Conservation (phyloP, 768 basidiomycete species). For the Mycena vulgaris region DNA sequence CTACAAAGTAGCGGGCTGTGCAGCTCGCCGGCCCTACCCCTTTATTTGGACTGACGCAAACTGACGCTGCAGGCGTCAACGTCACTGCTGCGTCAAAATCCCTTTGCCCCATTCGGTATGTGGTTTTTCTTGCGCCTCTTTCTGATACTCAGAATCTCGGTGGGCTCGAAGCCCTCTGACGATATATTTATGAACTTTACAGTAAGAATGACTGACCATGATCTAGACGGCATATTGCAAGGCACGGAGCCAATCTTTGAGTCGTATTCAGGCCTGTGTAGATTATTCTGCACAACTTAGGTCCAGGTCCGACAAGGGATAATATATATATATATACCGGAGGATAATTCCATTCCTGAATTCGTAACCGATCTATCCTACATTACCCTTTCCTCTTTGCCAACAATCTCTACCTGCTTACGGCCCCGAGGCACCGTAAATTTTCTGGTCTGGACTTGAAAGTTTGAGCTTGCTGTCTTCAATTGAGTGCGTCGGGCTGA, state of each 20-base stretch:
- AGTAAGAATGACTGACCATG: not conserved
- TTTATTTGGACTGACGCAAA: too few relatives aligned
- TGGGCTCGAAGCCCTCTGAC: constrained; percentile 15
- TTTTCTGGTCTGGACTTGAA: constrained; percentile 8
- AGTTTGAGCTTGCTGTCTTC: constrained; percentile 3
- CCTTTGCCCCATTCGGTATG: too few relatives aligned
- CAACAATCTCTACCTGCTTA: not conserved
- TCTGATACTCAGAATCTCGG: constrained; percentile 15
- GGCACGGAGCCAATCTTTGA: constrained; percentile 10
- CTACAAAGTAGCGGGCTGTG: too few relatives aligned
- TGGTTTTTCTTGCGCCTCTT: constrained; percentile 2
- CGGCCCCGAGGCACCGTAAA: not conserved
- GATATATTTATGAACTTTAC: constrained; percentile 12
- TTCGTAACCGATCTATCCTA: constrained; percentile 6
- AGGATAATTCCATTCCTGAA: constrained; percentile 11
- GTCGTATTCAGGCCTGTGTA: constrained; percentile 17
- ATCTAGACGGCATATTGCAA: constrained; percentile 9
- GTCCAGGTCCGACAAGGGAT: constrained; percentile 7
- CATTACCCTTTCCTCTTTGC: too few relatives aligned
- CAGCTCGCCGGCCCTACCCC: too few relatives aligned
- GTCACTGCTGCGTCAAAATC: too few relatives aligned
- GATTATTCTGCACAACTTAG: constrained; percentile 10
- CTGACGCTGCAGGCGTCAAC: too few relatives aligned
- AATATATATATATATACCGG: too few relatives aligned
- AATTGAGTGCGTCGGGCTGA: constrained; percentile 8